These are phyloP conservation scores for Suhomyces xylopsoci DNA, from an alignment of 805 yeast species.

Conservation along the genomic window DNA sequence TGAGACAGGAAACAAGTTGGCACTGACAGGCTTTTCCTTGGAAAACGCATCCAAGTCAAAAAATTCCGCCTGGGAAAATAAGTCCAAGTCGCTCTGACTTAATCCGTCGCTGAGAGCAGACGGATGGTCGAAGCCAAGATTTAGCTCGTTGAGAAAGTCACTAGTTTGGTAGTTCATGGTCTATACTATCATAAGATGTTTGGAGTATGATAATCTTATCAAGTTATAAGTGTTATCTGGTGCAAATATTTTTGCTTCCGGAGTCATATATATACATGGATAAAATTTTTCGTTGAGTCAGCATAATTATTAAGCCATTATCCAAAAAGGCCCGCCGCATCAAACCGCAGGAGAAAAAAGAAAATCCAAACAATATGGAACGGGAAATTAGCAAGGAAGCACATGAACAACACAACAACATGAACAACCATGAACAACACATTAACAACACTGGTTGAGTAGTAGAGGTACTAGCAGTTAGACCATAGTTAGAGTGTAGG, in stretches of 20 bases:
- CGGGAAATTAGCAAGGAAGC: neutral
- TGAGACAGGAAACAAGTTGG: conserved; percentile 6
- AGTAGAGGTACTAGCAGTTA: too few species aligned
- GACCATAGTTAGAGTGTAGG: too few species aligned
- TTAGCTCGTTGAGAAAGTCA: conserved; percentile 39
- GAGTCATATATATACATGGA: neutral
- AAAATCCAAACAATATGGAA: neutral
- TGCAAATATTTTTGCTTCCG: neutral
- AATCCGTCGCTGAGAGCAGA: conserved; percentile 18
- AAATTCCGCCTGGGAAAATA: conserved; percentile 39
- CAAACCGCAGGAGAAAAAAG: neutral
- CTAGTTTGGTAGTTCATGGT: conserved; percentile 40
- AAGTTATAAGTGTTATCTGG: neutral
- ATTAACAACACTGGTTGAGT: too few species aligned
- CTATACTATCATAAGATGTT: neutral
- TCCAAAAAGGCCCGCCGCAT: neutral
- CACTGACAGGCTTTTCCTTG: conserved; percentile 11
- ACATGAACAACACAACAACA: too few species aligned
- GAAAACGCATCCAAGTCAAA: conserved; percentile 37
- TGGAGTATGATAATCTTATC: too few species aligned
- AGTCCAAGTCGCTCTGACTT: conserved; percentile 32
- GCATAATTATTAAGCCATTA: conserved; percentile 1
- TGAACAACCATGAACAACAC: too few species aligned
- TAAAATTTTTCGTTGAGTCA: conserved; percentile 4
- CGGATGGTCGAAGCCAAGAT: conserved; percentile 34